phyloP scores from a whole-genome alignment of 257 asterid species.

The Solanum bulbocastanum region DNA sequence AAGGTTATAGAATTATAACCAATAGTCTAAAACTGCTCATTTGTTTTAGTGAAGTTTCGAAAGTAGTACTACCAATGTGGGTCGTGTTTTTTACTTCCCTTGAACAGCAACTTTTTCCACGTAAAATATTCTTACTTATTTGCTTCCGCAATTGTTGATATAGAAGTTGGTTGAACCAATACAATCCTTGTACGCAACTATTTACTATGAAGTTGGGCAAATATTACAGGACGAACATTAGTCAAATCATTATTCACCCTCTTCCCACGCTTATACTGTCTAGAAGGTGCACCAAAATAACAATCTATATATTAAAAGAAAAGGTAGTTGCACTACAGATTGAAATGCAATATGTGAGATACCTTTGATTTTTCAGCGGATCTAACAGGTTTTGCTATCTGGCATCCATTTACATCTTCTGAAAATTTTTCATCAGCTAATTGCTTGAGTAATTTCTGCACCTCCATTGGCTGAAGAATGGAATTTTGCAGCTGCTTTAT shows the following conservation, averaged over 20 bases:
- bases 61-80: background rate
- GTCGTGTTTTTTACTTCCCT: background rate
- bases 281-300: background rate
- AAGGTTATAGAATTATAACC: background rate
- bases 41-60: background rate
- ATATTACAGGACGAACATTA: background rate
- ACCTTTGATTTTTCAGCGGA: slow-evolving; percentile 57
- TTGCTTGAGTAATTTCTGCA: slow-evolving; percentile 79
- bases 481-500: slow-evolving; percentile 86
- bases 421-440: slow-evolving; percentile 62
- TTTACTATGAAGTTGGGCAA: background rate
- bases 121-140: background rate
- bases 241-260: background rate
- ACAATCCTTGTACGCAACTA: background rate
- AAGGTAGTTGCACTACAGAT: background rate
- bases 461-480: slow-evolving; percentile 57
- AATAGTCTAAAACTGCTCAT: background rate
- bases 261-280: background rate
- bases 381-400: slow-evolving; percentile 15
- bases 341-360: background rate
- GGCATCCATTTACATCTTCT: slow-evolving; percentile 35
- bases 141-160: background rate
- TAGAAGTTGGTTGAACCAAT: background rate
- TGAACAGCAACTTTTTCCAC: background rate
- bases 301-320: background rate